Base-by-base conservation (phyloP, 176 grass and related monocot genomes). In the Cymbopogon citratus region DNA sequence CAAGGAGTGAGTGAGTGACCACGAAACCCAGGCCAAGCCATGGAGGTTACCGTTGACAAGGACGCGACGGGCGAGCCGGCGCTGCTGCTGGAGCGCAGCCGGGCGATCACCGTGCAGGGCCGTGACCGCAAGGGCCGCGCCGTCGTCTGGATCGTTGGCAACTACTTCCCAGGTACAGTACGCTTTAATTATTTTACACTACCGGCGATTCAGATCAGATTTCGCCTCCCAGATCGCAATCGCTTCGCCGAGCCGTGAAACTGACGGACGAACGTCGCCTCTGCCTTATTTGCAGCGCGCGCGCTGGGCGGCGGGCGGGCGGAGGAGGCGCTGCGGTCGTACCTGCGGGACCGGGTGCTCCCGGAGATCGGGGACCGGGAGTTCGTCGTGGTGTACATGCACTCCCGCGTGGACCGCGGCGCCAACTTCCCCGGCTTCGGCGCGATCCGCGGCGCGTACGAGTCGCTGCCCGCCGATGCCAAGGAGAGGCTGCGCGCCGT, bases 81-180 rank as follows among this genome's bases (percentile, higher is more conserved):
- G 79, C 67, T 48, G 63, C 81, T 89, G 80, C 71, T 98, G 61
- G 88, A 92, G 49, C 85, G 83, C 45, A 86, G 88, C 69, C 71
- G 88, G 61, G 90, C 87, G 80, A 74, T 98, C 85, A 89, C 80
- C 28, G 56, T 93, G 68, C 92, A 88, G 27, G 95, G 92, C 34
- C 44, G 34, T 4, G 92, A 98, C 81, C 89, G 73, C 44, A 63
- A 61, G 3, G 90, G 90, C 69, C 90, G 95, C 43, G 80, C 75
- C 25, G 80, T 98, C 29, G 81, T 98, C 66, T 83, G 86, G 74
- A 86, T 98, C 83, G 90, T 95, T 82, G 95, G 95, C 78, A 93
- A 91, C 68, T 79, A 89, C 84, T 94, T 94, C 26, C 88, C 95
- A 11, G 95, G 92, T 94, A 71, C 12, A 3, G 28, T 9, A 7